Base-by-base conservation (phyloP, 805 yeast species). In the Zygoascus biomembranicola region DNA sequence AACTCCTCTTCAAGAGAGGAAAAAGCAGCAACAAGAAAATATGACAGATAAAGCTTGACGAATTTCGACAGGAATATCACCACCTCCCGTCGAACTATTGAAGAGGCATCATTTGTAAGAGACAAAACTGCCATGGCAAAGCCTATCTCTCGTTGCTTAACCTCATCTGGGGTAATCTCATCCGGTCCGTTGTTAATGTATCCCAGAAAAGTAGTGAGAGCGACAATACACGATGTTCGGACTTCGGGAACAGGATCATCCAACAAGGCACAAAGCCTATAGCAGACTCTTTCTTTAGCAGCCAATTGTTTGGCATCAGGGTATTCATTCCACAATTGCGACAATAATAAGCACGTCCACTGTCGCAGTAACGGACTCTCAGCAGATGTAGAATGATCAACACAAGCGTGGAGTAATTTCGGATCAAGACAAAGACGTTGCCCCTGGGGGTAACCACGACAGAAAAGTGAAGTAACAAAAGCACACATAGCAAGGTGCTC, bases 401-500 rank as follows among this genome's bases (percentile, higher is more conserved):
- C 69, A 56, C 95, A 77, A 42, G 86, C 86, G 42, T 76, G 76
- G 14, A 87, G 75, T 16, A 94, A 74, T 51, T 87, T 95, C 5
- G 84, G 74, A 4, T 86, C 84, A 58, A 87, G 82, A 57, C 96
- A 84, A 32, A 86, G 74, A 54, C 86, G 77, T 64, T 90, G 96
- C 0, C 96, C 97, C 54, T 79, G 77, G 47, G 79, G 78, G 68
- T 81, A 87, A 49, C 87, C 95, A 56, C 87, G 79, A 43, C 90
- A 85, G 69, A 94, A 92, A 57, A 90, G 76, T 0, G 97, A 79
- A 28, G 92, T 71, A 16, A 94, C 89, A 64, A 94, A 88, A 0
- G 96, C 95, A 69, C 97, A 86, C 88, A 92, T 87, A 0, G 98
- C 97, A 65, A 89, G 84, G 64, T 92, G 97, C 61, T 89, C 95